Conservation (phyloP, 2,329 filamentous ascomycete genomes). For the Falciphora oryzae region DNA sequence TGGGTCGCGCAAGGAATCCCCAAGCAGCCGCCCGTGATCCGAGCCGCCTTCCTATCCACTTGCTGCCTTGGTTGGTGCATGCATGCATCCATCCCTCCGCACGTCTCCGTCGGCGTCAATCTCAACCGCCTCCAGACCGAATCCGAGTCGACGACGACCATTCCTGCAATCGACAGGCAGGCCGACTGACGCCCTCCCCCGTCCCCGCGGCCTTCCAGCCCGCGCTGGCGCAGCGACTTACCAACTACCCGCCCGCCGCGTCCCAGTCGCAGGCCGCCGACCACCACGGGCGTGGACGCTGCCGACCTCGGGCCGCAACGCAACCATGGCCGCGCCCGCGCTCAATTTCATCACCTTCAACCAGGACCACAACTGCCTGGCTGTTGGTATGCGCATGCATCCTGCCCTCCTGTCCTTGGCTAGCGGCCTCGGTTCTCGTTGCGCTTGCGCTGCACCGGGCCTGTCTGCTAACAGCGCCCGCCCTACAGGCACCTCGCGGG, state of each 20-base stretch:
- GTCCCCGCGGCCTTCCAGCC: too few species aligned
- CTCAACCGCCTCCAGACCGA: neutral
- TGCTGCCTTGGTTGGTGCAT: neutral
- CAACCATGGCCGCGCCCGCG: slow-evolving; percentile 58
- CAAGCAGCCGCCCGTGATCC: neutral
- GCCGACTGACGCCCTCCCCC: too few species aligned
- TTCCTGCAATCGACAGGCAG: neutral
- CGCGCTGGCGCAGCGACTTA: neutral
- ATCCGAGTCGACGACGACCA: neutral
- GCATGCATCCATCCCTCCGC: neutral
- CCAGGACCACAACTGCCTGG: slow-evolving; percentile 95
- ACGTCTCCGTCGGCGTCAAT: neutral
- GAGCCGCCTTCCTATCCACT: neutral
- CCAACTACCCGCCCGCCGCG: neutral
- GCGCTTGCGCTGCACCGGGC: too few species aligned
- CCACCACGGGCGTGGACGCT: neutral
- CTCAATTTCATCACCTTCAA: slow-evolving; percentile 99
- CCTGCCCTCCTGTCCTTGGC: slow-evolving; percentile 14
- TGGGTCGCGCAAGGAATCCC: neutral
- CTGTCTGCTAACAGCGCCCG: slow-evolving; percentile 1
- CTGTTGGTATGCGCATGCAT: slow-evolving; percentile 64
- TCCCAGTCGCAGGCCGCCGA: neutral
- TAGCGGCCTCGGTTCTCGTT: neutral
- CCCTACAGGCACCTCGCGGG: slow-evolving; percentile 72
- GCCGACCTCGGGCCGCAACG: slow-evolving; percentile 15